Evolutionary conservation across 495 filamentous ascomycete genomes (phyloP), one percentile per base, ranked within the genome.

Genomic region (Xylaria bambusicola): DNA sequence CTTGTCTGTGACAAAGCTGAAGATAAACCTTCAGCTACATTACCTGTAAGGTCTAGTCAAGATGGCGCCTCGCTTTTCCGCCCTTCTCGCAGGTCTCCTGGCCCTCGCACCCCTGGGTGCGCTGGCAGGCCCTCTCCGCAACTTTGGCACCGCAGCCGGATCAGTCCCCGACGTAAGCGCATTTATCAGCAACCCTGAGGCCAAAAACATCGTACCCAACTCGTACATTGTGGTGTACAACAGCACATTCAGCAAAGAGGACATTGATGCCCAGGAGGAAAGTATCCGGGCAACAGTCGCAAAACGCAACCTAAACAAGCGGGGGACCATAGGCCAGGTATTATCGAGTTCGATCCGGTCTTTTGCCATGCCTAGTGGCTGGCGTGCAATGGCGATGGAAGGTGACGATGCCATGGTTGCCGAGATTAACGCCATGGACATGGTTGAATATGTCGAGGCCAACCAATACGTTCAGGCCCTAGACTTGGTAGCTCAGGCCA

Each of bases 191-290:
- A 81, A 81, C 61, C 69, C 71, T 0, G 56, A 75, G 8, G 69
- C 67, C 27, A 45, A 31, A 15, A 65, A 79, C 53, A 46, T 71
- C 35, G 72, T 81, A 26, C 75, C 77, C 6, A 73, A 77, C 70
- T 68, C 64, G 35, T 81, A 77, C 64, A 81, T 81, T 36, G 77
- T 81, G 4, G 78, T 81, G 36, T 81, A 81, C 71, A 74, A 80
- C 70, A 75, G 65, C 70, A 75, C 70, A 7, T 73, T 66, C 60
- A 65, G 56, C 56, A 68, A 76, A 35, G 72, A 71, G 18, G 75
- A 65, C 48, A 70, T 83, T 49, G 52, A 64, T 23, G 67, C 68
- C 40, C 75, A 81, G 53, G 61, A 79, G 64, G 61, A 65, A 20
- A 72, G 63, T 23, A 61, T 83, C 59, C 75, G 72, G 47, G 60